Evolutionary conservation across 192 early-diverging fungal genomes (phyloP).

Genomic region (Backusella psychrophila): DNA sequence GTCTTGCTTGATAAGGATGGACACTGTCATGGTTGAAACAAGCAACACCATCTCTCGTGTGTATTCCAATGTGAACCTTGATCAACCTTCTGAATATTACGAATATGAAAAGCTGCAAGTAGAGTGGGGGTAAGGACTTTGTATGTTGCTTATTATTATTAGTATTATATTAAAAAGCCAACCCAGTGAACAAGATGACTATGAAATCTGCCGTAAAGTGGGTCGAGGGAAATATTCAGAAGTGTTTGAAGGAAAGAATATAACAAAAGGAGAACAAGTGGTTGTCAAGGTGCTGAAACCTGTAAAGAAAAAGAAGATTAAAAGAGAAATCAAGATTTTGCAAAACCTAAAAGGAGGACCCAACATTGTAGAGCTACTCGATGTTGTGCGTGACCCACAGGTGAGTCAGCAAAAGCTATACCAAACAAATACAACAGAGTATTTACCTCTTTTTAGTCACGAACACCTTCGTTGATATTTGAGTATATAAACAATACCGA

Average conservation of each 20-base stretch:
- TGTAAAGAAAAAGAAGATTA: slow-evolving; percentile 99
- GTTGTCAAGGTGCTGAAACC: slow-evolving; percentile 99
- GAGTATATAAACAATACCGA: slow-evolving; percentile 98
- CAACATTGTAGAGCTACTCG: slow-evolving; percentile 89
- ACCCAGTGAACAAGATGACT: slow-evolving; percentile 85
- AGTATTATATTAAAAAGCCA: not conserved
- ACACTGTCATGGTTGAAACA: not conserved
- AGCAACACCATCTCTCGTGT: slow-evolving; percentile 64
- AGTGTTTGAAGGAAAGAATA: slow-evolving; percentile 97
- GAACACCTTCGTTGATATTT: slow-evolving; percentile 96
- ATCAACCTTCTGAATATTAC: slow-evolving; percentile 87
- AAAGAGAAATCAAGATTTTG: slow-evolving; percentile 98
- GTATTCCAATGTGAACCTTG: slow-evolving; percentile 84
- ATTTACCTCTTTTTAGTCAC: slow-evolving; percentile 53
- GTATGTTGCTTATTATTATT: not conserved
- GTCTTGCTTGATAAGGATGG: not conserved
- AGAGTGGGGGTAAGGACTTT: slow-evolving; percentile 77
- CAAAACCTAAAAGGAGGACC: slow-evolving; percentile 94
- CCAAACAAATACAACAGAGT: not conserved
- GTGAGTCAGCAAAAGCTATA: slow-evolving; percentile 32
- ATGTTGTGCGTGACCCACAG: slow-evolving; percentile 94
- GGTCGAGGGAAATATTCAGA: slow-evolving; percentile 99
- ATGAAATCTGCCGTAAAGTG: slow-evolving; percentile 96
- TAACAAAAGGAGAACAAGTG: slow-evolving; percentile 77
- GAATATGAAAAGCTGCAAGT: slow-evolving; percentile 94